These are phyloP conservation scores for Biancaea sappan DNA, from an alignment of 306 rosid species.

Conservation along the genomic window DNA sequence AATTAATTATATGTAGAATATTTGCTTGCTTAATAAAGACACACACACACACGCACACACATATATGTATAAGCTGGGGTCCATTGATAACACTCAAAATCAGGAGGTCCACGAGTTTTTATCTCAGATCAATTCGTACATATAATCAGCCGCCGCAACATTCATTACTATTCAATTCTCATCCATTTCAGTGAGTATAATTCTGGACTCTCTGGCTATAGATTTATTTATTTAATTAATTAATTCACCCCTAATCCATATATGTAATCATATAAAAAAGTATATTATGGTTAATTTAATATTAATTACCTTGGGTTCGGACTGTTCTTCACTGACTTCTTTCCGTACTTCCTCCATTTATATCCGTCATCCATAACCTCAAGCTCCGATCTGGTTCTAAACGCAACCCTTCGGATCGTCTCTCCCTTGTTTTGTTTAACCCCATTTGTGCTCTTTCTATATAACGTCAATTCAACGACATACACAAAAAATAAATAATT, in stretches of 20 bases:
- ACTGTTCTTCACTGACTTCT: constrained; percentile 68
- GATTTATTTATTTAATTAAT: not conserved
- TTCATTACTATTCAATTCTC: not conserved
- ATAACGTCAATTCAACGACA: not conserved
- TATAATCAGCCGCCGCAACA: constrained; percentile 30
- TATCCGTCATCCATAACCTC: constrained; percentile 85
- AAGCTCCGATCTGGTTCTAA: constrained; percentile 65
- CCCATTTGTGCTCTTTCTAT: constrained; percentile 44
- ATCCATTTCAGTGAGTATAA: not conserved
- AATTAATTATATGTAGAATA: not conserved
- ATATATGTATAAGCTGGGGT: constrained; percentile 5
- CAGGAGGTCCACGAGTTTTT: constrained; percentile 12
- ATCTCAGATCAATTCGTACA: not conserved
- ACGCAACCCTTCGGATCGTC: constrained; percentile 51
- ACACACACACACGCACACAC: too few relatives aligned
- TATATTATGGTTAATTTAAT: too few relatives aligned
- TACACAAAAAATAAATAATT: not conserved
- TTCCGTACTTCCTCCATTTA: constrained; percentile 89
- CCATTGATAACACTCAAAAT: constrained; percentile 16
- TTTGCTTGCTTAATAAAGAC: not conserved
- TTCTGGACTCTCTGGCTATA: not conserved
- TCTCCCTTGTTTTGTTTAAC: constrained; percentile 36
- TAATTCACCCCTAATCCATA: not conserved
- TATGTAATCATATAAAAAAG: too few relatives aligned
- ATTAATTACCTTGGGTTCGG: constrained; percentile 64